Conservation (phyloP, 2,329 filamentous ascomycete genomes). For the Fusarium paranaense region DNA sequence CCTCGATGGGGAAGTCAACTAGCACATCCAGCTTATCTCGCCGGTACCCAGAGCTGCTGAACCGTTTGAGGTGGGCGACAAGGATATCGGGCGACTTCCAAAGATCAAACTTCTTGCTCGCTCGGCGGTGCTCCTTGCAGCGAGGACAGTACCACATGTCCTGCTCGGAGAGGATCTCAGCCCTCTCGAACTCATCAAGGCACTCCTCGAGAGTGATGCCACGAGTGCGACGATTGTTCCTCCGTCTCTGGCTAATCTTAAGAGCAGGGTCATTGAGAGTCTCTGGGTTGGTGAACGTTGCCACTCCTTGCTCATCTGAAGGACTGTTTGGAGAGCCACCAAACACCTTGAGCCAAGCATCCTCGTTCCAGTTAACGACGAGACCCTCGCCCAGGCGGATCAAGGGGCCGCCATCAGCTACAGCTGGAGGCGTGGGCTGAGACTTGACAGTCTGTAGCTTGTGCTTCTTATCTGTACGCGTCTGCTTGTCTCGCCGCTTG, state of each 20-base stretch:
- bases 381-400: constrained; percentile 87
- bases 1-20: constrained; percentile 92
- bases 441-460: constrained; percentile 49
- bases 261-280: constrained; percentile 73
- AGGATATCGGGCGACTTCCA: constrained; percentile 98
- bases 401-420: constrained; percentile 68
- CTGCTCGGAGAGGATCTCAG: constrained; percentile 92
- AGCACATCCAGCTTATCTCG: constrained; percentile 91
- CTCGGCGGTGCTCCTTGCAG: constrained; percentile 92
- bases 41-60: constrained; percentile 84
- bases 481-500: constrained; percentile 60
- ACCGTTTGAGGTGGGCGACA: constrained; percentile 94
- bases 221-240: constrained; percentile 64
- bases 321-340: constrained; percentile 50
- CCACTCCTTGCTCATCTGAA: constrained; percentile 66
- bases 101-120: constrained; percentile 95
- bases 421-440: constrained; percentile 52
- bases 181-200: constrained; percentile 92
- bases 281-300: constrained; percentile 66
- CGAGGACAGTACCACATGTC: constrained; percentile 98
- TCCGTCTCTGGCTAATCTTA: constrained; percentile 70
- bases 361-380: constrained; percentile 84
- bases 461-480: constrained; percentile 52
- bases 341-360: constrained; percentile 80
- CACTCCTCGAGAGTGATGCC: constrained; percentile 92